Percentiles rank a stretch among this genome's conserved stretches.
Conservation (phyloP, 2,329 filamentous ascomycete species). For the Colletotrichum spaethianum region DNA sequence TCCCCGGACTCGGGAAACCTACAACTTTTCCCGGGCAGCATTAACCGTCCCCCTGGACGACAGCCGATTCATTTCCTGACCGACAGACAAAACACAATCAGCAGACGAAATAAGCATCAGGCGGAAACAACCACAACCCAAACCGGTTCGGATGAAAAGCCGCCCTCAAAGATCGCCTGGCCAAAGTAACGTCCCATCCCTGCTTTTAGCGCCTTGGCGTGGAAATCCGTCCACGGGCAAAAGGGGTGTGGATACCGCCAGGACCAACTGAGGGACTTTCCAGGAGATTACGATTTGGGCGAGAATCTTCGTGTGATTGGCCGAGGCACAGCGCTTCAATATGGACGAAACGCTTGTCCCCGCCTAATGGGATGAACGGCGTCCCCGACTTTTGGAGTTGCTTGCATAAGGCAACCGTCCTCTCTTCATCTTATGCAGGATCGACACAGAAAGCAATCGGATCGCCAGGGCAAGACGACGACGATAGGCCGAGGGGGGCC, state of each 20-base stretch:
- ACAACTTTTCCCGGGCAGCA: background rate
- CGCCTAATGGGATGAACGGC: conserved; percentile 32
- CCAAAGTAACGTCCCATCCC: background rate
- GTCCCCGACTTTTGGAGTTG: conserved; percentile 5
- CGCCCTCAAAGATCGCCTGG: conserved; percentile 3
- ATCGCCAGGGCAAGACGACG: background rate
- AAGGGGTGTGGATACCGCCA: background rate
- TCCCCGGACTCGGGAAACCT: conserved; percentile 10
- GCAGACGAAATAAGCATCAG: background rate
- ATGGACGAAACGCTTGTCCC: conserved; percentile 33
- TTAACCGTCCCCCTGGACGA: background rate
- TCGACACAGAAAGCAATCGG: background rate
- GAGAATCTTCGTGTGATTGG: conserved; percentile 25
- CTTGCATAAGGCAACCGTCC: background rate
- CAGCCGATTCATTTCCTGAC: background rate
- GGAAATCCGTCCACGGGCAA: background rate
- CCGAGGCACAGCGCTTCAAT: conserved; percentile 5
- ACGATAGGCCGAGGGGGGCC: background rate
- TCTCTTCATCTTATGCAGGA: background rate
- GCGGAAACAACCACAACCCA: background rate
- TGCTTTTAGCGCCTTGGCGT: conserved; percentile 10
- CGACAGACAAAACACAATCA: background rate
- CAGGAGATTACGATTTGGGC: conserved; percentile 36
- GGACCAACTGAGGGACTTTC: conserved; percentile 34
- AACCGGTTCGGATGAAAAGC: background rate